phyloP scores from a whole-genome alignment of 306 rosid species.

The Styphnolobium japonicum region DNA sequence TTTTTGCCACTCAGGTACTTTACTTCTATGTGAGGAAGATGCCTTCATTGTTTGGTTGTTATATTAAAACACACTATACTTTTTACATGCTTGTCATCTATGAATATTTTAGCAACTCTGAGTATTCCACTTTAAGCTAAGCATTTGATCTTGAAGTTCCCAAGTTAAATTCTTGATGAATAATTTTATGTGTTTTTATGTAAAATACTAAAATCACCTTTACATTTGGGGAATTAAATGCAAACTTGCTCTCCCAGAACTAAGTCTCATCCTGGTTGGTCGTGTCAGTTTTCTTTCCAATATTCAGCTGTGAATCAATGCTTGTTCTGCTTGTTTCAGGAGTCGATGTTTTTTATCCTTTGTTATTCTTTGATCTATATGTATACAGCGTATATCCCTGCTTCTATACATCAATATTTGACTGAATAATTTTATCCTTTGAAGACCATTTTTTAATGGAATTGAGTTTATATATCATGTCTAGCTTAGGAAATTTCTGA shows the following conservation, averaged over 20 bases:
- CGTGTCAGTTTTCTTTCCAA: neutral
- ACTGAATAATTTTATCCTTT: constrained; percentile 6
- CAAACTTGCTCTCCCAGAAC: neutral
- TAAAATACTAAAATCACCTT: constrained; percentile 2
- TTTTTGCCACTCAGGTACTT: constrained; percentile 84
- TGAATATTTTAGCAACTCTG: neutral
- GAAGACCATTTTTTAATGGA: neutral
- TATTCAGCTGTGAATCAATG: neutral
- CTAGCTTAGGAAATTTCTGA: neutral
- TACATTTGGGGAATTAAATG: neutral
- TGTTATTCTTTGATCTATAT: neutral
- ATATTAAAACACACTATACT: neutral
- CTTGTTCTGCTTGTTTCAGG: neutral
- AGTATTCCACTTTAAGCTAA: neutral
- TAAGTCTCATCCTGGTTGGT: neutral
- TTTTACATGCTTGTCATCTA: neutral
- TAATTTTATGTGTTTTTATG: neutral
- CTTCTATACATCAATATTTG: neutral
- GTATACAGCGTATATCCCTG: neutral
- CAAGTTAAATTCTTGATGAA: neutral
- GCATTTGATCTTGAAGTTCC: neutral
- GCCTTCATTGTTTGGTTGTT: neutral
- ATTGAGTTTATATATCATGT: neutral
- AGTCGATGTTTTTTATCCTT: neutral
- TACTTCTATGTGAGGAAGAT: neutral